Percentiles rank a stretch among this genome's conserved stretches.
Conservation (phyloP, 305 asterid species). For the Solanum chacoense region DNA sequence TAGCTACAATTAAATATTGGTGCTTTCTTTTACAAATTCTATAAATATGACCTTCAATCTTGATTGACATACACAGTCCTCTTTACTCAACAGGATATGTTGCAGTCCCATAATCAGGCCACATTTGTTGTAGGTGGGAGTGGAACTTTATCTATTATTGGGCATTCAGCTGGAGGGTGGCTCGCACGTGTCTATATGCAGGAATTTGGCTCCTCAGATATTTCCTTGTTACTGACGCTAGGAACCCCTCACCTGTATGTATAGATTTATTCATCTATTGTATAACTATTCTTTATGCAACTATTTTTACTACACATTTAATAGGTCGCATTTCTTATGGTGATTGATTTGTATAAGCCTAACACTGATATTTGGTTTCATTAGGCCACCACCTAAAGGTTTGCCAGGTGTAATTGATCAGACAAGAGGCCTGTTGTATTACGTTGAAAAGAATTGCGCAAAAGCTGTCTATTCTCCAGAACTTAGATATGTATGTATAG, state of each 20-base stretch:
- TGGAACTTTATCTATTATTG: conserved; percentile 63
- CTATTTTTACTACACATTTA: not conserved
- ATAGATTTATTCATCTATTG: not conserved
- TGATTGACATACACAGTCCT: conserved; percentile 2
- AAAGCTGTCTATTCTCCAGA: conserved; percentile 75
- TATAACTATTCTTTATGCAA: not conserved
- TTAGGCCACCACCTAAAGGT: conserved; percentile 80
- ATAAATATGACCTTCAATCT: not conserved
- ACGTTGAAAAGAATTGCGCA: conserved; percentile 68
- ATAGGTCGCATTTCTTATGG: not conserved
- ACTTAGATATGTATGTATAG: conserved; percentile 81
- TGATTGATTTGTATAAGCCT: not conserved
- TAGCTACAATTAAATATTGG: not conserved
- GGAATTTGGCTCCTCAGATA: conserved; percentile 53
- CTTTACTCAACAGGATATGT: conserved; percentile 13
- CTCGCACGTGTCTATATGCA: conserved; percentile 84
- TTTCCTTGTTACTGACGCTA: conserved; percentile 67
- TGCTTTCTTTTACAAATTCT: not conserved
- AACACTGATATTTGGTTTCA: not conserved
- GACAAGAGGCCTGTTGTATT: conserved; percentile 87
- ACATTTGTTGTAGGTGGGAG: conserved; percentile 51
- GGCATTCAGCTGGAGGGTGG: conserved; percentile 99
- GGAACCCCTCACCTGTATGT: conserved; percentile 94
- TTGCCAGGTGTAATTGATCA: conserved; percentile 88
- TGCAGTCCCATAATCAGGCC: conserved; percentile 23